Evolutionary conservation across 257 asterid species (phyloP).

Genomic region (Solanum rostratum): DNA sequence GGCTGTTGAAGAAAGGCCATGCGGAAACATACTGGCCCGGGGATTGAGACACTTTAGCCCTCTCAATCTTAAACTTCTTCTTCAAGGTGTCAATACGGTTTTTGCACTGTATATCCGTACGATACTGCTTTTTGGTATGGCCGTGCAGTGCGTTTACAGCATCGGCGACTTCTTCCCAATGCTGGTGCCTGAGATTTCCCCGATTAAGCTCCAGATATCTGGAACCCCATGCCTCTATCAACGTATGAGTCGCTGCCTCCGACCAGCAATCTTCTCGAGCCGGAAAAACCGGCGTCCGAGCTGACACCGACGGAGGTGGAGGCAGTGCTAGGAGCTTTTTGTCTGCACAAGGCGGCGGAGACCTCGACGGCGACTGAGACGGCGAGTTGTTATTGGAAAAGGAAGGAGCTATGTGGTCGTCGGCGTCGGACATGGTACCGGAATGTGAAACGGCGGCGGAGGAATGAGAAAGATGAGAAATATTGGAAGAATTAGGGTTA

Average conservation of each 20-base stretch:
- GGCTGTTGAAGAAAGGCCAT: conserved; percentile 69
- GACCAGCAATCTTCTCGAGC: conserved; percentile 91
- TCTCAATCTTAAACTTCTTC: conserved; percentile 83
- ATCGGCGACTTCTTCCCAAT: conserved; percentile 90
- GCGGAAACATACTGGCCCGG: conserved; percentile 42
- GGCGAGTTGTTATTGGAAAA: not conserved
- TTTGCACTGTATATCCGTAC: conserved; percentile 87
- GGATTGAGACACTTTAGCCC: conserved; percentile 42
- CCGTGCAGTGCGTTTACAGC: conserved; percentile 80
- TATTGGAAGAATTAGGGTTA: not conserved
- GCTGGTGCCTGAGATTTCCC: conserved; percentile 82
- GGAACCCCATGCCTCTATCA: conserved; percentile 79
- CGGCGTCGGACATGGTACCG: conserved; percentile 19
- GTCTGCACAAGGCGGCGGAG: conserved; percentile 4
- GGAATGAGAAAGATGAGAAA: not conserved
- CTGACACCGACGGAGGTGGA: conserved; percentile 6
- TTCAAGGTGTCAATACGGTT: conserved; percentile 91
- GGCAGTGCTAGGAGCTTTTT: conserved; percentile 3
- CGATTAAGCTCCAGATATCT: conserved; percentile 63
- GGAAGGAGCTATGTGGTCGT: not conserved
- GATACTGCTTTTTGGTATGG: conserved; percentile 46
- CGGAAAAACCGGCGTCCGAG: conserved; percentile 36
- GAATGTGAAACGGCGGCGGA: not conserved
- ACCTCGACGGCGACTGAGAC: conserved; percentile 4
- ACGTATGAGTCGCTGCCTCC: conserved; percentile 71